Conservation (phyloP, 805 yeast species). For the Candida sonorensis region DNA sequence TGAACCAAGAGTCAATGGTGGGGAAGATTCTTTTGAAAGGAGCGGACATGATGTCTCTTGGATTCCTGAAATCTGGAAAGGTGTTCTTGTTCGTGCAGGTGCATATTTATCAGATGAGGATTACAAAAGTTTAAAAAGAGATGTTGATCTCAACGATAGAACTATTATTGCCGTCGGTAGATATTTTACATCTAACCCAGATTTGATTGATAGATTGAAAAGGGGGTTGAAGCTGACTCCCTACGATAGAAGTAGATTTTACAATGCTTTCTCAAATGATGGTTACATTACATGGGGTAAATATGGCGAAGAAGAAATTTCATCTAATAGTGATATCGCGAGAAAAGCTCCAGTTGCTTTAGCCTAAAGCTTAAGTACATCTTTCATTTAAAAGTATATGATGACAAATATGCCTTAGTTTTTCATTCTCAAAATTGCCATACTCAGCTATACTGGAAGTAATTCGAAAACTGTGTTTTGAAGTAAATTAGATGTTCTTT, state of each 20-base stretch:
- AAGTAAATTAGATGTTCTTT: too few species aligned
- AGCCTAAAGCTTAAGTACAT: slow-evolving; percentile 2
- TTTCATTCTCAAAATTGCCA: too few species aligned
- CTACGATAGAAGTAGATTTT: slow-evolving; percentile 35
- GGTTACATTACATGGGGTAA: slow-evolving; percentile 12
- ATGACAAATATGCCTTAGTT: not conserved
- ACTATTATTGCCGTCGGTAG: slow-evolving; percentile 38
- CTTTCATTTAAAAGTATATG: not conserved
- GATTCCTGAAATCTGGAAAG: slow-evolving; percentile 29
- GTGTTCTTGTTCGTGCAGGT: slow-evolving; percentile 21
- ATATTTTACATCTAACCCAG: slow-evolving; percentile 39
- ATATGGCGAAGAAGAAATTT: slow-evolving; percentile 10
- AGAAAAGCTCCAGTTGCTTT: slow-evolving; percentile 7
- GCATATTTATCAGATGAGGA: slow-evolving; percentile 21
- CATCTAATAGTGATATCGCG: slow-evolving; percentile 5
- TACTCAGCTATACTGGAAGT: too few species aligned
- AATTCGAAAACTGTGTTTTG: too few species aligned
- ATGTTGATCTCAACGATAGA: slow-evolving; percentile 28
- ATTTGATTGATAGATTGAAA: slow-evolving; percentile 30
- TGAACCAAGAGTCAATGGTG: slow-evolving; percentile 22
- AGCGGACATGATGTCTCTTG: slow-evolving; percentile 9
- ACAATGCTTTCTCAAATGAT: slow-evolving; percentile 11
- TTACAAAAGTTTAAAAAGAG: slow-evolving; percentile 13
- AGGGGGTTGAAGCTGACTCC: slow-evolving; percentile 30
- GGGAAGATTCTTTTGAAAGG: not conserved